Evolutionary conservation across 441 rosid species (phyloP).

Genomic region (Euphorbia celastroides): DNA sequence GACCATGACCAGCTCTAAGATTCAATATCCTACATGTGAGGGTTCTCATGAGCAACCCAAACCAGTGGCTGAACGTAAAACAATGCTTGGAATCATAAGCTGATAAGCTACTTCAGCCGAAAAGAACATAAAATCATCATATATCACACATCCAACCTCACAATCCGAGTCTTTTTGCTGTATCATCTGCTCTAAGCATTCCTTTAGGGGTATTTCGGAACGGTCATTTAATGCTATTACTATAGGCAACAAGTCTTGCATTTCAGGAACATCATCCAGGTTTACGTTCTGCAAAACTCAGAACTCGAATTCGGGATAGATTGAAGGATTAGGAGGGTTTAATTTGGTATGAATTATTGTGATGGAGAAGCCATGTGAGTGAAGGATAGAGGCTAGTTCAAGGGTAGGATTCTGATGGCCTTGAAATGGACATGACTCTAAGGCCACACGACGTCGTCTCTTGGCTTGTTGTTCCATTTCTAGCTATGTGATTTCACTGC

Average conservation of each 20-base stretch:
- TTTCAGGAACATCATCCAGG: background rate
- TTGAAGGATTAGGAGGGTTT: constrained; percentile 26
- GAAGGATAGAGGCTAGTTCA: constrained; percentile 31
- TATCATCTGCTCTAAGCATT: background rate
- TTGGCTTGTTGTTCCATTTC: background rate
- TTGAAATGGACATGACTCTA: constrained; percentile 30
- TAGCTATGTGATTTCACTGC: too few relatives aligned
- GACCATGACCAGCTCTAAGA: constrained; percentile 1
- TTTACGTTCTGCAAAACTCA: background rate
- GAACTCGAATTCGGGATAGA: constrained; percentile 21
- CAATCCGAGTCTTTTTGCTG: background rate
- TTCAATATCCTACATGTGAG: too few relatives aligned
- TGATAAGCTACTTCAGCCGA: constrained; percentile 30
- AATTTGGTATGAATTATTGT: constrained; percentile 21
- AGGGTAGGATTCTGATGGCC: constrained; percentile 42
- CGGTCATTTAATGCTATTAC: background rate
- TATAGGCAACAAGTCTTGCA: background rate
- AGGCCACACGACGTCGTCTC: constrained; percentile 11
- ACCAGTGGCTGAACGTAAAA: constrained; percentile 31
- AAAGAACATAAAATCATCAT: constrained; percentile 45
- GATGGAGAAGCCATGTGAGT: constrained; percentile 29
- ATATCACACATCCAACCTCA: constrained; percentile 21
- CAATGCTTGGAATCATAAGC: constrained; percentile 32
- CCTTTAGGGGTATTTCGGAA: background rate
- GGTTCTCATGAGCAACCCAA: constrained; percentile 23